phyloP scores from a whole-genome alignment of 2,329 filamentous ascomycete species.

The Sclerotinia spermophila region DNA sequence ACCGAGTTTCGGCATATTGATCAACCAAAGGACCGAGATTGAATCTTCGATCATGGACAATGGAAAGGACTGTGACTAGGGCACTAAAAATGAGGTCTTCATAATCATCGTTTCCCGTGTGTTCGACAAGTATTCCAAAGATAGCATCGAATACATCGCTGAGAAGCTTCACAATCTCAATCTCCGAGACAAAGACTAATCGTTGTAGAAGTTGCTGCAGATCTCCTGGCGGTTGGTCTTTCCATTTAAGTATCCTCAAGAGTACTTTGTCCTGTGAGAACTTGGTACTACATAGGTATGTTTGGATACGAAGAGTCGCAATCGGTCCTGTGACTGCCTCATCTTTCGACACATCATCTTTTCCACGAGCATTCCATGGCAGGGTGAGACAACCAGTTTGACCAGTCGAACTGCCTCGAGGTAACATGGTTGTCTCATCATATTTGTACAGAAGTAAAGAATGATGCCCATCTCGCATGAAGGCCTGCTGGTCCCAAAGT shows the following conservation, averaged over 20 bases:
- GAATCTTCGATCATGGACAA: slow-evolving; percentile 91
- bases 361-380: slow-evolving; percentile 70
- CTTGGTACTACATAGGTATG: slow-evolving; percentile 88
- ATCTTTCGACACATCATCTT: slow-evolving; percentile 66
- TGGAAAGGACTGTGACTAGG: slow-evolving; percentile 83
- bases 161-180: slow-evolving; percentile 93
- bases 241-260: slow-evolving; percentile 82
- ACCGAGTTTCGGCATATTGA: slow-evolving; percentile 80
- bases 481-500: slow-evolving; percentile 87
- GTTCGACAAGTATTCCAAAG: slow-evolving; percentile 86
- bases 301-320: slow-evolving; percentile 73
- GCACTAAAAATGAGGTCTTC: slow-evolving; percentile 92
- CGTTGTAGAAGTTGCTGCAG: slow-evolving; percentile 73
- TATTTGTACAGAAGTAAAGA: slow-evolving; percentile 81
- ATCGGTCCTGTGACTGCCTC: slow-evolving; percentile 72
- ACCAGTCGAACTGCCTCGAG: slow-evolving; percentile 57
- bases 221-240: slow-evolving; percentile 66
- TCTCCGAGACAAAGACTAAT: slow-evolving; percentile 90
- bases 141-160: slow-evolving; percentile 85
- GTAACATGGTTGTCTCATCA: slow-evolving; percentile 80
- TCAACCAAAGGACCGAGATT: slow-evolving; percentile 89
- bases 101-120: slow-evolving; percentile 86
- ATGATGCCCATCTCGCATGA: slow-evolving; percentile 81
- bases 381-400: slow-evolving; percentile 84
- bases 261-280: slow-evolving; percentile 91